Base-by-base conservation (phyloP, 148 eudicot species). In the Simmondsia chinensis region DNA sequence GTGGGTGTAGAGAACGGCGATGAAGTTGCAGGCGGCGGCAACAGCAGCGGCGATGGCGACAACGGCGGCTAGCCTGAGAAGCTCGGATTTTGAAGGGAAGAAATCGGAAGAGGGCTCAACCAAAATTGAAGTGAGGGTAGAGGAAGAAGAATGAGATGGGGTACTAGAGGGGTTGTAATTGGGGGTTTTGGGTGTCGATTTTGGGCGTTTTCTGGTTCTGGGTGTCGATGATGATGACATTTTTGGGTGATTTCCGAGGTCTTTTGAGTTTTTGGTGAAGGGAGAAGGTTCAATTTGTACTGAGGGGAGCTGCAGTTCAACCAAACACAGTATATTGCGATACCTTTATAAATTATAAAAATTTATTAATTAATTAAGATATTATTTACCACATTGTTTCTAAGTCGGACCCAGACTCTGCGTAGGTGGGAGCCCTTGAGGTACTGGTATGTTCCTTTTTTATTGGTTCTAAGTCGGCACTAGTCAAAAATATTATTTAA, bases 51-150 rank as follows among this genome's bases (percentile, higher is more conserved):
- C 94, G 36, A 78, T 49, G 31, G 54, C 17, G 17, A 89, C 50
- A 25, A 84, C 85, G 27, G 63, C 61, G 17, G 76, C 2, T 47
- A 89, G 83, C 41, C 63, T 61, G 14, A 60, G 17, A 12, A 84
- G 52, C 10, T 89, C 97, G 49, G 71, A 31, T 49, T 54, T 65
- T 0, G 91, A 76, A 1, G 97, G 91, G 11, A 84, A 61, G 17
- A 76, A 50, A 49, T 42, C 42, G 2, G 74, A 49, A 9, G 89
- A 56, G 9, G 96, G 86, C 39, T 77, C 68, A 18, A 41, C 39
- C 1, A 60, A 42, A n/a, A 69, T 10, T 12, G 63, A 46, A 1
- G 50, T 46, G n/a, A 59, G 43, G 2, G 65, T 44, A 3, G 68
- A 60, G 37, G 57, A 57, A 12, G 72, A 42, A 15, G 63, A 52